Conservation (phyloP, 257 asterid species). For the Solanum clarkiae region DNA sequence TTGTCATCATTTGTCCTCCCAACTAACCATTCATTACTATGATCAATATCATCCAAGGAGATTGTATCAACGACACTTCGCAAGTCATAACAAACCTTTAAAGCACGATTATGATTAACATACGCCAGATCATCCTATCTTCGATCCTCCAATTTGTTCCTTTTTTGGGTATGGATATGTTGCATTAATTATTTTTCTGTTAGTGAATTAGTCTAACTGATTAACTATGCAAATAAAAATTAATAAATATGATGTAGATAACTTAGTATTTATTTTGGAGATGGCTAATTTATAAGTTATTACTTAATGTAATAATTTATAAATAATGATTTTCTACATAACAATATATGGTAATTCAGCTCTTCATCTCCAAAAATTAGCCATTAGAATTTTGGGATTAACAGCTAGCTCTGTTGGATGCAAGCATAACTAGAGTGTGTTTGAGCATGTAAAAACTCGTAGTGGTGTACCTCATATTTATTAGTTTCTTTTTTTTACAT, state of each 20-base stretch:
- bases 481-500: background rate
- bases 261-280: too few species aligned
- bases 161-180: background rate
- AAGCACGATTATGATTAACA: background rate
- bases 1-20: background rate
- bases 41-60: background rate
- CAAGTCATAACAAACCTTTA: background rate
- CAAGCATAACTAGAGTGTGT: background rate
- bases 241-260: too few species aligned
- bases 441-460: background rate
- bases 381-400: too few species aligned
- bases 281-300: too few species aligned
- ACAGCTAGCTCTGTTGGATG: background rate
- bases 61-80: background rate
- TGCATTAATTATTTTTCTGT: background rate
- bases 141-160: background rate
- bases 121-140: background rate
- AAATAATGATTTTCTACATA: background rate
- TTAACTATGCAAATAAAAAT: too few species aligned
- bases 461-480: background rate
- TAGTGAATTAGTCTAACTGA: too few species aligned
- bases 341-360: background rate
- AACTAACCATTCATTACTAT: too few species aligned
- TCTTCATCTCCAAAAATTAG: too few species aligned
- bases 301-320: background rate